phyloP scores from a whole-genome alignment of 352 stramenopile species.

The Globisporangium okanoganense region DNA sequence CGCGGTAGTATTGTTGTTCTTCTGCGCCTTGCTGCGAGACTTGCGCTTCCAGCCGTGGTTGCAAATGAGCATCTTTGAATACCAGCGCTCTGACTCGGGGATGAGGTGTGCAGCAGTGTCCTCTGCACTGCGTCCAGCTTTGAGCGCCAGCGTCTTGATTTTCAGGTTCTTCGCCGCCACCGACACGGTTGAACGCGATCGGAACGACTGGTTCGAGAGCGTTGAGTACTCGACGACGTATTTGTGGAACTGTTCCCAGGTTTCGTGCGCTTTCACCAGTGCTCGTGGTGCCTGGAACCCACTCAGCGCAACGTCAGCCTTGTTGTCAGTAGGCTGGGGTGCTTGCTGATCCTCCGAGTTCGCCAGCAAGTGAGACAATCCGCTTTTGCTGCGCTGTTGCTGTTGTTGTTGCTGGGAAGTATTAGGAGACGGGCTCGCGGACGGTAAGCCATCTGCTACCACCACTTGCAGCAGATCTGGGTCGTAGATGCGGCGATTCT shows the following conservation, averaged over 20 bases:
- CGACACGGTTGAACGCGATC: constrained; percentile 69
- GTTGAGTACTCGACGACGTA: constrained; percentile 52
- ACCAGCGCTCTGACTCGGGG: constrained; percentile 58
- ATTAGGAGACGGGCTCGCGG: not conserved
- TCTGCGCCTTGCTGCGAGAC: constrained; percentile 34
- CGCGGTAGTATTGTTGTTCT: not conserved
- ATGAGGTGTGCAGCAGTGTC: constrained; percentile 34
- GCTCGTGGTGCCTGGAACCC: constrained; percentile 27
- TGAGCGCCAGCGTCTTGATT: constrained; percentile 31
- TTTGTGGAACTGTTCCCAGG: constrained; percentile 60
- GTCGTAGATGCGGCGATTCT: constrained; percentile 78
- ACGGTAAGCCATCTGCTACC: not conserved
- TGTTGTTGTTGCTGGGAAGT: not conserved
- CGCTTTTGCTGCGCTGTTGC: not conserved
- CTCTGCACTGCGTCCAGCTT: constrained; percentile 26
- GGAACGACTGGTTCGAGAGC: constrained; percentile 62
- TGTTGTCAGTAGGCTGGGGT: not conserved
- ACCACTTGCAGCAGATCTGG: constrained; percentile 46
- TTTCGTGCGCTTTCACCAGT: constrained; percentile 39
- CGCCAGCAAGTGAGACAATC: constrained; percentile 14
- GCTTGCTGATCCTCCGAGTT: not conserved
- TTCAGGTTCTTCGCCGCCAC: constrained; percentile 58
- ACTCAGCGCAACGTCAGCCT: not conserved
- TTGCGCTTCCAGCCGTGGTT: constrained; percentile 73
- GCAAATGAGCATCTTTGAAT: constrained; percentile 76